Conservation (phyloP, 176 grass and related monocot species). For the Cenchrus fungigraminus region DNA sequence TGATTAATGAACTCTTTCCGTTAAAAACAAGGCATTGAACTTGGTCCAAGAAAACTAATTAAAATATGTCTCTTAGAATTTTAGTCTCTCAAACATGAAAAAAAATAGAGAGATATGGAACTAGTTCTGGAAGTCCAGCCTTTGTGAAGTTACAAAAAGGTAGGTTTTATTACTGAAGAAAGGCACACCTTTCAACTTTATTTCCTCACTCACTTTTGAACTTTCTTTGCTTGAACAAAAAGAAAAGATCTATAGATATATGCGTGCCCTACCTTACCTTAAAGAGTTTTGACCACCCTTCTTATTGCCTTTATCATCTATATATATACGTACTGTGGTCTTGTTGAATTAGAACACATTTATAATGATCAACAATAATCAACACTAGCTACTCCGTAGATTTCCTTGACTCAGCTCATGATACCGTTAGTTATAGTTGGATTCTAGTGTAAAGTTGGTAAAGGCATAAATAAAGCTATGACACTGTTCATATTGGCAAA, state of each 20-base stretch:
- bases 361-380: conserved; percentile 44
- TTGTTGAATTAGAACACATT: conserved; percentile 39
- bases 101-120: not conserved
- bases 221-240: conserved; percentile 57
- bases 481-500: conserved; percentile 38
- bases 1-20: not conserved
- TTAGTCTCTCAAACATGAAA: not conserved
- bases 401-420: conserved; percentile 51
- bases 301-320: conserved; percentile 22
- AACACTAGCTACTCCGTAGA: conserved; percentile 49
- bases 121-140: not conserved
- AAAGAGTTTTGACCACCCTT: conserved; percentile 33
- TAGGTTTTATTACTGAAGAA: conserved; percentile 40
- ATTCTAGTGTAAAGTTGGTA: conserved; percentile 39
- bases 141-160: not conserved
- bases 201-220: conserved; percentile 37
- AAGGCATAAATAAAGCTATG: conserved; percentile 32
- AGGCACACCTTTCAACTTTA: not conserved
- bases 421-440: conserved; percentile 56
- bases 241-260: conserved; percentile 45
- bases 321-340: not conserved
- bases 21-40: not conserved
- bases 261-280: conserved; percentile 24
- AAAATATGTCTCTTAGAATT: not conserved
- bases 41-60: not conserved